Percentiles rank a stretch among this genome's conserved stretches.
These are phyloP conservation scores for Torrubiella hemipterigena DNA, from an alignment of 2,329 filamentous ascomycete species.

Conservation along the genomic window DNA sequence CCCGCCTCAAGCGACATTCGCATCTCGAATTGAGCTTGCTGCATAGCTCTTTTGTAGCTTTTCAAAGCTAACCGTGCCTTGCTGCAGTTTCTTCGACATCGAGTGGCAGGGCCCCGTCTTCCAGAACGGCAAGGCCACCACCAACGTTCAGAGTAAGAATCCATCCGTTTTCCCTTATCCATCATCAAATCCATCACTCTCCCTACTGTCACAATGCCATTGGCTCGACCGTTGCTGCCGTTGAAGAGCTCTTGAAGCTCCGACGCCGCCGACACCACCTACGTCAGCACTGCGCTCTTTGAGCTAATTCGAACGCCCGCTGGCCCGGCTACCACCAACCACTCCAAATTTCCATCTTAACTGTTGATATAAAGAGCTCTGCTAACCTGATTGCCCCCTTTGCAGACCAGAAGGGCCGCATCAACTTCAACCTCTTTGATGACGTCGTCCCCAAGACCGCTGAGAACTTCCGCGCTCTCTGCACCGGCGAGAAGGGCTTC, in stretches of 20 bases:
- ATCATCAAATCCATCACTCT: not conserved
- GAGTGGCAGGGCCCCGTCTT: constrained; percentile 63
- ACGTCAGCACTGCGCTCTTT: constrained; percentile 3
- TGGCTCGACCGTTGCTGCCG: no score
- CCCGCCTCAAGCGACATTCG: constrained; percentile 6
- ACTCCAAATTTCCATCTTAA: not conserved
- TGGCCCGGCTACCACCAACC: no score
- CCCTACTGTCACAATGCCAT: no score
- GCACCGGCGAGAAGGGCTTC: constrained; percentile 69
- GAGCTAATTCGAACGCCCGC: no score
- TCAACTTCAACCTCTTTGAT: constrained; percentile 84
- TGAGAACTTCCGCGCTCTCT: constrained; percentile 75
- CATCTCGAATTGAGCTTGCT: not conserved
- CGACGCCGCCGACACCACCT: not conserved
- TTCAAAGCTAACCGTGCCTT: constrained; percentile 11
- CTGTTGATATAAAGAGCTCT: not conserved
- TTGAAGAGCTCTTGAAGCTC: no score
- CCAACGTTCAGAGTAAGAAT: constrained; percentile 50
- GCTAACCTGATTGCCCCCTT: no score
- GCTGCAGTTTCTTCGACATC: constrained; percentile 55
- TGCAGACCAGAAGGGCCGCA: constrained; percentile 61
- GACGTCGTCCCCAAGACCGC: constrained; percentile 79
- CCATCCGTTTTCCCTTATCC: no score
- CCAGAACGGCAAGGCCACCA: constrained; percentile 43
- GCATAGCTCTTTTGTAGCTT: not conserved